phyloP scores from a whole-genome alignment of 129 eudicot species.

The Chrysanthemum lavandulifolium region DNA sequence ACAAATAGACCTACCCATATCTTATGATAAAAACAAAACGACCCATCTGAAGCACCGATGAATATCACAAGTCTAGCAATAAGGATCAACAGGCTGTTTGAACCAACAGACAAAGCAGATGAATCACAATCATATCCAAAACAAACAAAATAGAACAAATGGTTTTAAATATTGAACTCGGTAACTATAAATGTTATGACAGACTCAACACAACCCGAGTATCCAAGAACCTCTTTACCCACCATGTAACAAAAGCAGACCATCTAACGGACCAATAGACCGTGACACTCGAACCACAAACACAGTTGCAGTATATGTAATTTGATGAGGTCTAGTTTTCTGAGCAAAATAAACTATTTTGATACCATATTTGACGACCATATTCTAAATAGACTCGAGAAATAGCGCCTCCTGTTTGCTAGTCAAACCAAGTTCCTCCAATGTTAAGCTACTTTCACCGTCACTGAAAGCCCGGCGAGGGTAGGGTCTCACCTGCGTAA shows the following conservation, averaged over 20 bases:
- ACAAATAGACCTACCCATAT: background rate
- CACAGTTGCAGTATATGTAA: conserved; percentile 23
- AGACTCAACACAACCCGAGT: conserved; percentile 11
- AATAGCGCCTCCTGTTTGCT: conserved; percentile 91
- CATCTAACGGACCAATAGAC: background rate
- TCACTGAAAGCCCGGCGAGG: conserved; percentile 69
- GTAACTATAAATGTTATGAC: conserved; percentile 25
- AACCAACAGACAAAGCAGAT: background rate
- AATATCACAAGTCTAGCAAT: no score
- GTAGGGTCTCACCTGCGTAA: conserved; percentile 71
- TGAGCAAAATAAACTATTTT: conserved; percentile 25
- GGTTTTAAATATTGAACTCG: conserved; percentile 5
- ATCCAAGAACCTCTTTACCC: conserved; percentile 17
- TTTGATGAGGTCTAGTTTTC: conserved; percentile 28
- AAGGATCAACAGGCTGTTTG: background rate
- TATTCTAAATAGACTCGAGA: conserved; percentile 60
- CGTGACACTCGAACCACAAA: conserved; percentile 20
- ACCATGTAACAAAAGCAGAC: conserved; percentile 21
- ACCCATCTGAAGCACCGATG: conserved; percentile 11
- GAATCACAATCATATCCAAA: background rate
- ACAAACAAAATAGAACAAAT: background rate
- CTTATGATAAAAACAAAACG: background rate
- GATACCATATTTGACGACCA: background rate
- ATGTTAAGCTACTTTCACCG: conserved; percentile 51
- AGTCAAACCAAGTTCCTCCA: conserved; percentile 66